Base-by-base conservation (phyloP, 495 filamentous ascomycete genomes). In the Trichoderma gamsii region DNA sequence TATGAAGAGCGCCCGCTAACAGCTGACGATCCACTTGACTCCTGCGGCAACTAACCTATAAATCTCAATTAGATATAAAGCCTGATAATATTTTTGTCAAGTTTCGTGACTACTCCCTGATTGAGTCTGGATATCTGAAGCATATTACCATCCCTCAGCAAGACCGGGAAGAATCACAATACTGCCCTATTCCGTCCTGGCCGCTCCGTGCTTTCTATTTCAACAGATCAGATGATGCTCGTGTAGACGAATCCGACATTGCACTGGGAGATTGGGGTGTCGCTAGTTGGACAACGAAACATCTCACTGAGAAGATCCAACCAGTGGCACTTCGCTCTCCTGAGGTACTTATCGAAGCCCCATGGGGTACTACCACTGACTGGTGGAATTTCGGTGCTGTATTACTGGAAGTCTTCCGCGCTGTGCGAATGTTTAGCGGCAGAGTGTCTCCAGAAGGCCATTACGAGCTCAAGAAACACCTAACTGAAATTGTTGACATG, bases 181-280 rank as follows among this genome's bases (percentile, higher is more conserved):
- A 52, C 18, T 11, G 35, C 5, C 49, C 49, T 11, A 9, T 21
- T 8, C n/a, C 0, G 0, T 11, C 49, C 18, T 9, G 0, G 49
- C 18, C n/a, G 8, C 18, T 23, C 21, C n/a, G n/a, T 6, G n/a
- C 3, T 1, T 11, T 25, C n/a, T 52, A 52, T 21, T 52, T 52
- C 49, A 23, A 21, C 49, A n/a, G 21, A 2, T 16, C 16, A 52
- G 49, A 52, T 16, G 6, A 7, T 16, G 21, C 46, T 51, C 15
- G 49, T 6, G 21, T 8, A 52, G 8, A 21, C 1, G 49, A 52
- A 21, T 52, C 25, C 21, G 49, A 23, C 21, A 70, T 74, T 44
- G 66, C 71, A 9, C 71, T 77, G 0, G 71, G 71, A 46, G 76
- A 78, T 63, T 78, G 75, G 74, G 71, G 69, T 9, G 70, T 76